Percentiles rank a stretch among this genome's conserved stretches.
Evolutionary conservation across 2,329 filamentous ascomycete genomes (phyloP).

Genomic region (Dothideomycetes sp.): DNA sequence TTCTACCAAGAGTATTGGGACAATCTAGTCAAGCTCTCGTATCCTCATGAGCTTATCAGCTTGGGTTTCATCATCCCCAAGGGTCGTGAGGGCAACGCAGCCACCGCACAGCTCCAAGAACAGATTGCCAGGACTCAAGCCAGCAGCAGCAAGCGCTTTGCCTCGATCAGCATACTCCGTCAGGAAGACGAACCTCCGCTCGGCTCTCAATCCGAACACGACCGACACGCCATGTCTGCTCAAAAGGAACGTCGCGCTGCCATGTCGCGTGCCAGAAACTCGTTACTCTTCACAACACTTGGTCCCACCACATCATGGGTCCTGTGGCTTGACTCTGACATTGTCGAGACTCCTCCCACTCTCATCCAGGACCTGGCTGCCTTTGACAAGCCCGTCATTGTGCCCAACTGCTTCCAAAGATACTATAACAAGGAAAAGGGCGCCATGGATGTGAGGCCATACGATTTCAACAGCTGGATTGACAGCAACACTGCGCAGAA

Average conservation of each 20-base stretch:
- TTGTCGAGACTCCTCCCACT: conserved; percentile 74
- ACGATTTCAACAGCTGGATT: conserved; percentile 97
- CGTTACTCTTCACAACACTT: conserved; percentile 86
- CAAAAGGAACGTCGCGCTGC: conserved; percentile 78
- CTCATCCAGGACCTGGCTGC: conserved; percentile 85
- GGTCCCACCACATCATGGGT: conserved; percentile 92
- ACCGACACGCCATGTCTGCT: conserved; percentile 84
- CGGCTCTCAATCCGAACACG: conserved; percentile 69
- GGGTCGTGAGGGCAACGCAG: conserved; percentile 81
- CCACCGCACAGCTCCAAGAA: conserved; percentile 72
- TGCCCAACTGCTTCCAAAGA: conserved; percentile 90
- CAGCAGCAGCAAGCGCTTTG: conserved; percentile 75
- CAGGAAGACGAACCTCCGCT: conserved; percentile 88
- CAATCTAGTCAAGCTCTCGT: conserved; percentile 72
- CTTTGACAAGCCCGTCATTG: conserved; percentile 84
- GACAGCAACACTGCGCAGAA: conserved; percentile 73
- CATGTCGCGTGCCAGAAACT: conserved; percentile 92
- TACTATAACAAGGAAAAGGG: conserved; percentile 62
- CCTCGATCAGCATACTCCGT: conserved; percentile 84
- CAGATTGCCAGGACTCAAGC: conserved; percentile 80
- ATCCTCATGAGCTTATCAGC: conserved; percentile 90
- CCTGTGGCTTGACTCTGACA: conserved; percentile 87
- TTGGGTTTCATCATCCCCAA: conserved; percentile 94
- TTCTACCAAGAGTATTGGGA: conserved; percentile 97
- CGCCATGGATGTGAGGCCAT: conserved; percentile 66